Conservation (phyloP, 2,329 filamentous ascomycete species). For the Polychaeton citri region DNA sequence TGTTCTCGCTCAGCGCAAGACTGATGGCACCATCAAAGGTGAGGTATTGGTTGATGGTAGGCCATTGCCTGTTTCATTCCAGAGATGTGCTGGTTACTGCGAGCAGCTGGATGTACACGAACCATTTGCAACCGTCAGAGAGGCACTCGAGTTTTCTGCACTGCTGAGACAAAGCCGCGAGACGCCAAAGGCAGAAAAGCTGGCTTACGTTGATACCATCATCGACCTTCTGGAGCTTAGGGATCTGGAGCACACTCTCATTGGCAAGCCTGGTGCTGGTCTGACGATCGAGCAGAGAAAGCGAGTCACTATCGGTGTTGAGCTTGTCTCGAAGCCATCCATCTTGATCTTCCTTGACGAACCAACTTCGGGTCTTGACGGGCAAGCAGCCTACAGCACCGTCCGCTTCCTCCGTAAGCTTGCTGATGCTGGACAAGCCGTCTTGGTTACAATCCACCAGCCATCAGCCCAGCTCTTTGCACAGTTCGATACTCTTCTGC, state of each 20-base stretch:
- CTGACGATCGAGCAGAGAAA: slow-evolving; percentile 42
- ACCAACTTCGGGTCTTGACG: slow-evolving; percentile 43
- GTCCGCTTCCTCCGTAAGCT: slow-evolving; percentile 54
- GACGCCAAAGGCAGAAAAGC: slow-evolving; percentile 47
- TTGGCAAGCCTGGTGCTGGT: slow-evolving; percentile 46
- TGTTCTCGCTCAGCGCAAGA: slow-evolving; percentile 30
- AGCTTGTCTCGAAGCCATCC: slow-evolving; percentile 44
- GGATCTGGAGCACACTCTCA: slow-evolving; percentile 51
- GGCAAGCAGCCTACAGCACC: slow-evolving; percentile 52
- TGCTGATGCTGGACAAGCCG: slow-evolving; percentile 51
- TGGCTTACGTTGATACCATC: slow-evolving; percentile 54
- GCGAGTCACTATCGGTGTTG: slow-evolving; percentile 43
- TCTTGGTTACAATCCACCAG: slow-evolving; percentile 59
- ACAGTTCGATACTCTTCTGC: slow-evolving; percentile 51
- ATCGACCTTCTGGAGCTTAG: slow-evolving; percentile 51
- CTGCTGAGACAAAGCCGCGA: slow-evolving; percentile 48
- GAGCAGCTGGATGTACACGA: slow-evolving; percentile 58
- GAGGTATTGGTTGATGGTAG: slow-evolving; percentile 33
- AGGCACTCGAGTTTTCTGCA: slow-evolving; percentile 53
- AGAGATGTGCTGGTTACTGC: slow-evolving; percentile 40
- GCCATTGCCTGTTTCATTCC: slow-evolving; percentile 31
- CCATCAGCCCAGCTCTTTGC: slow-evolving; percentile 54
- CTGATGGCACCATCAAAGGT: slow-evolving; percentile 30
- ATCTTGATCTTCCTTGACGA: slow-evolving; percentile 55
- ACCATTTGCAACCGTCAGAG: slow-evolving; percentile 51